Base-by-base conservation (phyloP, 2,329 filamentous ascomycete species). In the Alternaria angustiovoidea region DNA sequence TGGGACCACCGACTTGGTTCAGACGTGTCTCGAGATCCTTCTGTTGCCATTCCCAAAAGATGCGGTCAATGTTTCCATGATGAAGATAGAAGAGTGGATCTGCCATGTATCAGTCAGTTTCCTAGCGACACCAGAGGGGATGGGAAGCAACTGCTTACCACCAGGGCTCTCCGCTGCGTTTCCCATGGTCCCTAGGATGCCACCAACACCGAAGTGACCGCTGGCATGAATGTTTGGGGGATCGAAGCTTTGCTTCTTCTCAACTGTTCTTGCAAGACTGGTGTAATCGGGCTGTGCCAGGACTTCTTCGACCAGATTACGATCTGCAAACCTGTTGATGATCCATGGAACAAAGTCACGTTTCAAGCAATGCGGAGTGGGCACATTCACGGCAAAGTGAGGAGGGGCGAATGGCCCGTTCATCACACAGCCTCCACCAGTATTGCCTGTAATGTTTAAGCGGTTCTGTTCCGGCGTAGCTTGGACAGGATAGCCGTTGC, bases 51-150 rank as follows among this genome's bases (percentile, higher is more conserved):
- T 32, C n/a, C 67, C 74, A 79, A 48, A 75, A 73, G 18, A 79
- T 65, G 4, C 69, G 72, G 63, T 80, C 78, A 7, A 80, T 65
- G 54, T 78, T 77, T 8, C 70, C 67, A 57, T 80, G 74, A 57
- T 81, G 78, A 30, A 80, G 67, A 44, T 72, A 81, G 68, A 76
- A 81, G 14, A 75, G 59, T 28, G 74, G 80, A 6, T 64, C 62
- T 47, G 26, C 5, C 44, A 32, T 12, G 2, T 22, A 26, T 47
- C n/a, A 47, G 26, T 18, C 16, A 32, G 6, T 47, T 12, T 20
- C 12, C 16, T 4, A 20, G 16, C 18, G 43, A 12, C 28, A 20
- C 30, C 11, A 14, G 32, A 36, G n/a, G 2, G 26, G 18, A 47
- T 14, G n/a, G 18, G 26, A 47, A 32, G 16, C n/a, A 32, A 18